Conservation (phyloP, 1,284 basidiomycete genomes). For the Vanrija pseudolonga region DNA sequence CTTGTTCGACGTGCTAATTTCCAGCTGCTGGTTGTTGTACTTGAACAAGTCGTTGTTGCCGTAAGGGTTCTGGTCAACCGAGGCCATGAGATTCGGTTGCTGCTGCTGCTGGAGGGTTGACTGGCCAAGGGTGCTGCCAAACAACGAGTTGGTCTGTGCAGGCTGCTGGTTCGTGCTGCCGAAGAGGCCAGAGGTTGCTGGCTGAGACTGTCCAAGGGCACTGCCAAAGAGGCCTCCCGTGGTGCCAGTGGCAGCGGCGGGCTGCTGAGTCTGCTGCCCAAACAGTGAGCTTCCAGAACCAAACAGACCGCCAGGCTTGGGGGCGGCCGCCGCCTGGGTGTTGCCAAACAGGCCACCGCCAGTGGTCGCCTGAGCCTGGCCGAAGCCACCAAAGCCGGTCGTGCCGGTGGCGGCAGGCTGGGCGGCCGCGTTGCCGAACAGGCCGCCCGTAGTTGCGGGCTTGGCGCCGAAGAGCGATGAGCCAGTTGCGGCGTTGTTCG, state of each 20-base stretch:
- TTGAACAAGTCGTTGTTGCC: constrained; percentile 64
- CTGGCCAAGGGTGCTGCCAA: constrained; percentile 37
- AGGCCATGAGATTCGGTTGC: constrained; percentile 63
- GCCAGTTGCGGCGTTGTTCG: constrained; percentile 25
- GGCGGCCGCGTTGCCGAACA: constrained; percentile 43
- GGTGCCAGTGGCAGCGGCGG: constrained; percentile 17
- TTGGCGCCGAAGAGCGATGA: constrained; percentile 55
- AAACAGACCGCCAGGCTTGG: constrained; percentile 27
- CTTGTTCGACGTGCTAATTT: constrained; percentile 46
- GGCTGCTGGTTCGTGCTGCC: constrained; percentile 12
- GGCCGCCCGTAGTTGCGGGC: constrained; percentile 44
- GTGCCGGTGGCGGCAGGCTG: constrained; percentile 23
- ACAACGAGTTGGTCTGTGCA: constrained; percentile 1
- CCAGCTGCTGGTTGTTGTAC: constrained; percentile 44
- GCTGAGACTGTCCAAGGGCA: constrained; percentile 26
- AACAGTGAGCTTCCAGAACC: constrained; percentile 11
- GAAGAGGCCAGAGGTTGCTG: constrained; percentile 24
- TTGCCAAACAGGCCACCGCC: constrained; percentile 27
- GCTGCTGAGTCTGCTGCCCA: constrained; percentile 5
- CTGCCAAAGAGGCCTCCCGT: constrained; percentile 53
- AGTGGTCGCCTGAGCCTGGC: constrained; percentile 16
- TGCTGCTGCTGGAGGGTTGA: constrained; percentile 35
- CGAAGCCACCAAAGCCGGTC: constrained; percentile 27
- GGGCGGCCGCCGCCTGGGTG: constrained; percentile 5
- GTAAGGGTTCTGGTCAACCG: constrained; percentile 83